Evolutionary conservation across 1,139 yeast genomes (phyloP), one percentile per base, ranked within the genome.

Genomic region (Kurtzmaniella natalensis): DNA sequence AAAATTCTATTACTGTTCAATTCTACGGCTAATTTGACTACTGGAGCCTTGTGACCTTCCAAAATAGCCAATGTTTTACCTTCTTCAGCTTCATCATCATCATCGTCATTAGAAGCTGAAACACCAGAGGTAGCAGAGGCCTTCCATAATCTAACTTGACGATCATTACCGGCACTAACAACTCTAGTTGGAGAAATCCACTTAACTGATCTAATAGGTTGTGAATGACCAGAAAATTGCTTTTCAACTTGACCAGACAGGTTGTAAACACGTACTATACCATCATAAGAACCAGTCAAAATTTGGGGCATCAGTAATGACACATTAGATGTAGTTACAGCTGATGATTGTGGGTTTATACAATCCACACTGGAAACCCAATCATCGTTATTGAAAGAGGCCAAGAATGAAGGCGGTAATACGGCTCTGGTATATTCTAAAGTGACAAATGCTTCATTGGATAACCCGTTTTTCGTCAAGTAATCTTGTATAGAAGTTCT

Each of bases 341-440:
- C 48, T 18, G 37, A 34, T 16, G 61, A 53, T 37, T 46, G 45
- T 7, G 63, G 51, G 46, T 66, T 62, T 41, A 64, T 59, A 22
- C 79, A 59, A 50, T 78, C 78, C 30, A 89, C 72, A 1, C 94
- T 74, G 7, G 96, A 84, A 22, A 94, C 78, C 99, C 99, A 92
- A 60, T 92, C 99, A 44, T 89, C 96, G 52, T 89, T 89, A 49
- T 81, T 77, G 59, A 81, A 92, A 32, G 95, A 81, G 8, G 95
- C 88, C 44, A 88, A 68, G 53, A 78, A 89, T 26, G 92, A 80
- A 10, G 99, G 99, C 15, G 98, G 98, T 38, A 89, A 72, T 29
- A 89, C 85, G 1, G 96, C 89, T 46, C 95, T 73, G 13, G 96
- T 87, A 61, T 92, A 92, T 54, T 92, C 98, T 37, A 92, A 64